Base-by-base conservation (phyloP, 768 basidiomycete genomes). In the Pulveroboletus sp. region DNA sequence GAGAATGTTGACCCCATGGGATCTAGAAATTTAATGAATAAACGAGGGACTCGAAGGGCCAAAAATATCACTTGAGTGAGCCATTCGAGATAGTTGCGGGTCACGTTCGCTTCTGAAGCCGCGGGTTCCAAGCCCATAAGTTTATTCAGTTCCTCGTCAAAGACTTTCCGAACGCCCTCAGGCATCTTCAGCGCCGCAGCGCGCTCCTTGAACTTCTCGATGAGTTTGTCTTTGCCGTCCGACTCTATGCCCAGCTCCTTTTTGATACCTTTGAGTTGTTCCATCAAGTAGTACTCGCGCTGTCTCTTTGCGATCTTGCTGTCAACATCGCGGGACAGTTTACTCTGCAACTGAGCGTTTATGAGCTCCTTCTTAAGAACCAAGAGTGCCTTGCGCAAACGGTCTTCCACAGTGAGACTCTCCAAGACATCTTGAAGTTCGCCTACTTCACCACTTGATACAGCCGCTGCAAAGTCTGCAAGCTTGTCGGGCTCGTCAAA, bases 321-420 rank as follows among this genome's bases (percentile, higher is more conserved):
- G 63, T 98, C 93, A 2, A 98, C 94, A 58, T 98, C 94, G 16
- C 90, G 78, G 2, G 86, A 84, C 48, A 98, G 86, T 70, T 95
- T 97, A 60, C 81, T 84, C 69, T 97, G 95, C 42, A 98, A 71
- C 64, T 97, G 93, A 0, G 94, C 93, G 57, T 97, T 97, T 67
- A 97, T 97, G 27, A 97, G 78, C 66, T 98, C 97, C 69, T 97
- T 98, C 78, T 98, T 98, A 54, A 99, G 77, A 1, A 98, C 92
- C 24, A 94, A 71, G 9, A 98, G 73, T 0, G 94, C 88, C 69
- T 94, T 94, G 53, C 89, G 86, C 11, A 98, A 74, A 16, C 97
- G 78, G 53, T 95, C 94, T 45, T 92, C 90, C 17, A 98, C 85
- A 3, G 79, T 78, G 20, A 91, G 75, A 53, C 83, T 84, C 69